Conservation (phyloP, 75 land plant genomes). For the Cunninghamia lanceolata region DNA sequence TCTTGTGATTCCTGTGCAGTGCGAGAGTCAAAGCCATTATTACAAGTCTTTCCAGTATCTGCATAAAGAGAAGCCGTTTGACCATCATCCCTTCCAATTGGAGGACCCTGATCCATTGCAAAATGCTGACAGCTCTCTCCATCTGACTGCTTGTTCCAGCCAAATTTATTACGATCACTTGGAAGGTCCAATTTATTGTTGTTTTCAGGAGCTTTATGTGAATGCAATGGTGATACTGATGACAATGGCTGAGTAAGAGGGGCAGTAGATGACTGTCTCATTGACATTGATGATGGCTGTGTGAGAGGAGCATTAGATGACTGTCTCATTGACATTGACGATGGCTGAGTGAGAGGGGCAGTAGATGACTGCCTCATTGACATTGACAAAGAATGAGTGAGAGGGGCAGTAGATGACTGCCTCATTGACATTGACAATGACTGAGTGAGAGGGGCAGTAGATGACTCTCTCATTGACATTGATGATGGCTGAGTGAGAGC, state of each 20-base stretch:
- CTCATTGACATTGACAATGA: constrained; percentile 21
- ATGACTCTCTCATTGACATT: constrained; percentile 21
- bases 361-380: constrained; percentile 25
- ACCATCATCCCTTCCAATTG: constrained; percentile 14
- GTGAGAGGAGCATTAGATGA: constrained; percentile 34
- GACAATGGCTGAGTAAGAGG: constrained; percentile 20
- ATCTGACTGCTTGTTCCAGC: constrained; percentile 42
- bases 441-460: constrained; percentile 21
- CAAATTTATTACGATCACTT: constrained; percentile 19
- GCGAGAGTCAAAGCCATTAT: constrained; percentile 3
- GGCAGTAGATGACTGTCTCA: constrained; percentile 39
- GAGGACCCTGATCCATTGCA: constrained; percentile 9
- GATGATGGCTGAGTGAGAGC: constrained; percentile 21
- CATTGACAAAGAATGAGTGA: constrained; percentile 21
- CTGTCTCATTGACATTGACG: constrained; percentile 29
- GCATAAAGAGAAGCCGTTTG: background rate
- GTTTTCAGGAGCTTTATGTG: constrained; percentile 18
- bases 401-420: constrained; percentile 13
- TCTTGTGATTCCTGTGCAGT: background rate
- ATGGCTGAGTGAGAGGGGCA: constrained; percentile 14
- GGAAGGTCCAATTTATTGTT: constrained; percentile 12
- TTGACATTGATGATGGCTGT: constrained; percentile 16
- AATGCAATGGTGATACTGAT: constrained; percentile 28
- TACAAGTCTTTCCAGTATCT: background rate
- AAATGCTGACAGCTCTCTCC: constrained; percentile 11